Evolutionary conservation across 805 yeast species (phyloP).

Genomic region (Wickerhamomyces xylosicus): DNA sequence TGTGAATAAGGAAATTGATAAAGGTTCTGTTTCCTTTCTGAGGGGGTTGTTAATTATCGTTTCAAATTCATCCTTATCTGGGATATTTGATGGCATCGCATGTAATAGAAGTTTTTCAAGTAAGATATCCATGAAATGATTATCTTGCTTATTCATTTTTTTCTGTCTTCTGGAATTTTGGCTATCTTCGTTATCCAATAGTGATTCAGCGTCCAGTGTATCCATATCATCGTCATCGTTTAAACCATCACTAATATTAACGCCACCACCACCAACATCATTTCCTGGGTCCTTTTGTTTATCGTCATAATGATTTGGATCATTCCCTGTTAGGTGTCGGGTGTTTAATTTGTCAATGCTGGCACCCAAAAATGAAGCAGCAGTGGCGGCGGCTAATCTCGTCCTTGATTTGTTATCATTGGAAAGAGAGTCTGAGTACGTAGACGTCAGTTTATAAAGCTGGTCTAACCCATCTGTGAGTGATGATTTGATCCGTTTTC

Average conservation of each 20-base stretch:
- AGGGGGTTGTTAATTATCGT: slow-evolving; percentile 33
- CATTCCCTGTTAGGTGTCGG: slow-evolving; percentile 14
- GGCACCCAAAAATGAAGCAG: slow-evolving; percentile 33
- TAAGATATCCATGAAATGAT: slow-evolving; percentile 49
- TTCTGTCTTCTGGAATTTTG: slow-evolving; percentile 2
- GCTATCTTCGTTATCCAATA: slow-evolving; percentile 5
- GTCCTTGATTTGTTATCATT: slow-evolving; percentile 11
- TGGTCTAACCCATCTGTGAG: neutral
- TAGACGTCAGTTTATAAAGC: neutral
- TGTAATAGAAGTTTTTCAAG: slow-evolving; percentile 42
- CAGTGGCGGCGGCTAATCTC: slow-evolving; percentile 27
- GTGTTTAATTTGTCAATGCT: slow-evolving; percentile 27
- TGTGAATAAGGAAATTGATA: slow-evolving; percentile 47
- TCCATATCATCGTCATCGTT: neutral
- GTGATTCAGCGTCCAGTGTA: neutral
- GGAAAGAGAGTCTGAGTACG: neutral
- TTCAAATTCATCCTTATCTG: slow-evolving; percentile 35
- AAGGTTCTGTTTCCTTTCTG: slow-evolving; percentile 33
- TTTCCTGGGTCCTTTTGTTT: too few relatives aligned
- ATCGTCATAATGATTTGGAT: too few relatives aligned
- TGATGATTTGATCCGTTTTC: neutral
- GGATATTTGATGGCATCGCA: slow-evolving; percentile 36
- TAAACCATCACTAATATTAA: neutral
- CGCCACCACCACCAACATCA: neutral
- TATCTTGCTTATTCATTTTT: slow-evolving; percentile 11